Conservation (phyloP, 164 flowering plant genomes). For the Houttuynia cordata region DNA sequence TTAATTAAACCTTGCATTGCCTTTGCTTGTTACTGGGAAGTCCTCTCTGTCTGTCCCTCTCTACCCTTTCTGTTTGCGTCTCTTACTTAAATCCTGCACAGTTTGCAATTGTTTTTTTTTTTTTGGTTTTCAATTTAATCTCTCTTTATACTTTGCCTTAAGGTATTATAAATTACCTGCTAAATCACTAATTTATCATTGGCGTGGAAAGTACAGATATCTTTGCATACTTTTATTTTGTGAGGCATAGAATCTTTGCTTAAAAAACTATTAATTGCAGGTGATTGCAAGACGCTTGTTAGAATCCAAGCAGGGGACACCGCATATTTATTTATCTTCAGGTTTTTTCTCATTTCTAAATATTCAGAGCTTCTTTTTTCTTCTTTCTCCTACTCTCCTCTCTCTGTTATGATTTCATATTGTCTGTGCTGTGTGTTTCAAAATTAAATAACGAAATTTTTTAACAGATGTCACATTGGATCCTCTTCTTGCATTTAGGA, state of each 20-base stretch:
- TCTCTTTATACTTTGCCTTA: no score
- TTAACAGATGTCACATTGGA: constrained; percentile 79
- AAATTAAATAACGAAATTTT: constrained; percentile 13
- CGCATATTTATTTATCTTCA: constrained; percentile 72
- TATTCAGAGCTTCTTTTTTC: no score
- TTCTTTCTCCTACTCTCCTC: not conserved
- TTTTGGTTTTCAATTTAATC: no score
- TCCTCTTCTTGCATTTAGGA: constrained; percentile 85
- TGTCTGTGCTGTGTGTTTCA: not conserved
- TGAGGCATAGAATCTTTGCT: not conserved
- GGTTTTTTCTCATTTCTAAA: not conserved
- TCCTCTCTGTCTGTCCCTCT: no score
- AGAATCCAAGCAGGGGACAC: constrained; percentile 87
- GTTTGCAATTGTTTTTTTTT: no score
- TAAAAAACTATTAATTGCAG: constrained; percentile 26
- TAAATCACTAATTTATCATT: not conserved
- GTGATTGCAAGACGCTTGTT: constrained; percentile 80
- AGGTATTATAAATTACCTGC: no score
- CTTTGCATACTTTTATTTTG: not conserved
- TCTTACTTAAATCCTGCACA: no score
- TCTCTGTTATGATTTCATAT: no score
- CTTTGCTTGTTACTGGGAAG: no score
- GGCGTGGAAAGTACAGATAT: not conserved
- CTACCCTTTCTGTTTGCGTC: no score
- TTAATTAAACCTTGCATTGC: no score